Base-by-base conservation (phyloP, 169 alveolate genomes). In the Toxoplasma gondii region DNA sequence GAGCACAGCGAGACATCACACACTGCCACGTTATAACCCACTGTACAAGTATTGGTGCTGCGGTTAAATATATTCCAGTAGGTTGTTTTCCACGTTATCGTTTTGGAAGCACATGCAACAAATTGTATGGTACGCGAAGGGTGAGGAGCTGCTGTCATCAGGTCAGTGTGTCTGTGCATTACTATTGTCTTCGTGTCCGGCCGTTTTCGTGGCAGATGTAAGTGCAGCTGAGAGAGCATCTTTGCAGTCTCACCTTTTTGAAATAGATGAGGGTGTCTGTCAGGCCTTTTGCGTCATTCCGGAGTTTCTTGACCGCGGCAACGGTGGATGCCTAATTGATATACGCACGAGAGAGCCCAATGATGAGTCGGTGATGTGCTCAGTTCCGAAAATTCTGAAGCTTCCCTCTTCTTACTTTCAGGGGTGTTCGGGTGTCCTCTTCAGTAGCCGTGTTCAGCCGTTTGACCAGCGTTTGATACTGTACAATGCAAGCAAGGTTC, bases 401-500 rank as follows among this genome's bases (percentile, higher is more conserved):
- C 1, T 10, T 17, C 36, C 29, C 17, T n/a, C 49, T 27, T 12
- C 90, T 39, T n/a, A 82, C 90, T 36, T 82, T 82, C 70, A 82
- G 67, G 19, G 90, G 90, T 10, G 90, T n/a, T 39, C 41, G 19
- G 67, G 70, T 49, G 54, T 82, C 90, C 36, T 41, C 67, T 36
- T 82, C 41, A 41, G 90, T 82, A 24, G 67, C 90, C 24, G 69
- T 31, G 69, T 41, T 36, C 19, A 82, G 90, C 41, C 90, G 54
- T 38, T 82, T 82, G 41, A 44, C 67, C n/a, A 82, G 41, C 36
- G 39, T 82, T 45, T 82, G 90, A 82, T 82, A 82, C 19, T 82
- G 90, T 12, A 82, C 39, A n/a, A 82, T 82, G 67, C 90, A 82
- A 27, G 90, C 90, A 24, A 82, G 90, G 67, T 82, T 82, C 41